Evolutionary conservation across 441 rosid species (phyloP).

Genomic region (Biscutella laevigata): DNA sequence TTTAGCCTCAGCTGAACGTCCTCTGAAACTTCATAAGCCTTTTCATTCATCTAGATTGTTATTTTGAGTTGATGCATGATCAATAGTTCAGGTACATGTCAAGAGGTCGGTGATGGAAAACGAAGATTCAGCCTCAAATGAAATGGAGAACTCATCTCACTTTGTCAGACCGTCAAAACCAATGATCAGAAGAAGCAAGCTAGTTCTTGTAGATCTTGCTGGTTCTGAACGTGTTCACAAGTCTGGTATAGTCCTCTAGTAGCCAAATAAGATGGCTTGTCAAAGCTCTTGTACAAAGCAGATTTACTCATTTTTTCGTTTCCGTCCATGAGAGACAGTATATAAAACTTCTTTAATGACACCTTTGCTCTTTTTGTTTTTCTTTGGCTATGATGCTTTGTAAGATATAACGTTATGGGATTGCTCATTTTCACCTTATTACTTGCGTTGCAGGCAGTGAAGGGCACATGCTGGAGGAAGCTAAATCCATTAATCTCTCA

Average conservation of each 20-base stretch:
- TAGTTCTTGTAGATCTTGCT: slow-evolving; percentile 90
- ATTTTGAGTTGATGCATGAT: slow-evolving; percentile 19
- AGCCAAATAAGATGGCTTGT: slow-evolving; percentile 2
- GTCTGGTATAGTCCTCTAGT: slow-evolving; percentile 50
- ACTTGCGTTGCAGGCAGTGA: slow-evolving; percentile 74
- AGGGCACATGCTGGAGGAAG: slow-evolving; percentile 98
- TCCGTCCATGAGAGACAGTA: background rate
- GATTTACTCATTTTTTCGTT: background rate
- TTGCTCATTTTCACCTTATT: slow-evolving; percentile 11
- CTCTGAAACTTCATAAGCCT: background rate
- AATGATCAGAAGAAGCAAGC: slow-evolving; percentile 84
- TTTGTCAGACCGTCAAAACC: slow-evolving; percentile 67
- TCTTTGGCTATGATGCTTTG: slow-evolving; percentile 1
- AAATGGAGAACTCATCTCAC: slow-evolving; percentile 46
- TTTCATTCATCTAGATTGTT: slow-evolving; percentile 11
- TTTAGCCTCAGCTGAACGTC: slow-evolving; percentile 11
- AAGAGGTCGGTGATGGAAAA: slow-evolving; percentile 66
- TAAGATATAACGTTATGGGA: background rate
- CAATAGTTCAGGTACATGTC: slow-evolving; percentile 66
- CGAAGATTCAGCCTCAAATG: slow-evolving; percentile 47
- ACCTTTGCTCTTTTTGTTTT: background rate
- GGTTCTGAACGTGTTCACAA: slow-evolving; percentile 98
- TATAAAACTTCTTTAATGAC: background rate
- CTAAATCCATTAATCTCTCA: slow-evolving; percentile 95
- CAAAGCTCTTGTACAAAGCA: slow-evolving; percentile 10